Conservation (phyloP, 2,329 filamentous ascomycete genomes). For the Pezicula radicicola region DNA sequence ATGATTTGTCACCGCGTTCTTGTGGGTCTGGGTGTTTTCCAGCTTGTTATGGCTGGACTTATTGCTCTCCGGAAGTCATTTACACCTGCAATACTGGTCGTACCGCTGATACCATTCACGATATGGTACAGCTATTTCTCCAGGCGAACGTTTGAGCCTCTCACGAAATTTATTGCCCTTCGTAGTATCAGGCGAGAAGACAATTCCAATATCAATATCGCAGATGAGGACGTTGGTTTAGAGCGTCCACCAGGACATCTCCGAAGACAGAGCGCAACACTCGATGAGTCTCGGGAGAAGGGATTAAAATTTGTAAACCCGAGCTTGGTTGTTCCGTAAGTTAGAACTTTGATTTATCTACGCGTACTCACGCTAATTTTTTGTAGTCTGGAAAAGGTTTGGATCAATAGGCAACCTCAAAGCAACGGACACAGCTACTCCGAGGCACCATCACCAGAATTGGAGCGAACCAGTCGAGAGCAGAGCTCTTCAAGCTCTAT, state of each 20-base stretch:
- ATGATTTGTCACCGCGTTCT: slow-evolving; percentile 95
- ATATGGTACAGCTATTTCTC: slow-evolving; percentile 90
- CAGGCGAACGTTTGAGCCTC: slow-evolving; percentile 74
- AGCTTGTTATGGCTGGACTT: slow-evolving; percentile 85
- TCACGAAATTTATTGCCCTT: slow-evolving; percentile 90
- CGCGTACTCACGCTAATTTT: slow-evolving; percentile 9
- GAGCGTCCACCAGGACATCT: slow-evolving; percentile 18
- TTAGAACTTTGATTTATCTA: slow-evolving; percentile 16
- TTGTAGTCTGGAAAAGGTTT: slow-evolving; percentile 62
- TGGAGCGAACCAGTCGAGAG: slow-evolving; percentile 12
- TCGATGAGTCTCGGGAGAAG: slow-evolving; percentile 71
- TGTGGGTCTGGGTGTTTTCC: slow-evolving; percentile 82
- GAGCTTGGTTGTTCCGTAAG: slow-evolving; percentile 65
- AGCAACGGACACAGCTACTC: slow-evolving; percentile 9
- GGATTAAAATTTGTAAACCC: slow-evolving; percentile 74
- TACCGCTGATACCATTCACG: slow-evolving; percentile 75
- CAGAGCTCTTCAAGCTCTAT: slow-evolving; percentile 40
- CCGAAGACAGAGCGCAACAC: slow-evolving; percentile 46
- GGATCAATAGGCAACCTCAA: slow-evolving; percentile 45
- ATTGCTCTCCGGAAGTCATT: slow-evolving; percentile 74
- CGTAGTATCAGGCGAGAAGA: slow-evolving; percentile 72
- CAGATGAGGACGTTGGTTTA: slow-evolving; percentile 34
- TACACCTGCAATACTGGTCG: slow-evolving; percentile 66
- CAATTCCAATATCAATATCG: slow-evolving; percentile 40
- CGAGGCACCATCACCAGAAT: slow-evolving; percentile 2